Evolutionary conservation across 352 stramenopile species (phyloP).

Genomic region (Phytophthora pluvialis): DNA sequence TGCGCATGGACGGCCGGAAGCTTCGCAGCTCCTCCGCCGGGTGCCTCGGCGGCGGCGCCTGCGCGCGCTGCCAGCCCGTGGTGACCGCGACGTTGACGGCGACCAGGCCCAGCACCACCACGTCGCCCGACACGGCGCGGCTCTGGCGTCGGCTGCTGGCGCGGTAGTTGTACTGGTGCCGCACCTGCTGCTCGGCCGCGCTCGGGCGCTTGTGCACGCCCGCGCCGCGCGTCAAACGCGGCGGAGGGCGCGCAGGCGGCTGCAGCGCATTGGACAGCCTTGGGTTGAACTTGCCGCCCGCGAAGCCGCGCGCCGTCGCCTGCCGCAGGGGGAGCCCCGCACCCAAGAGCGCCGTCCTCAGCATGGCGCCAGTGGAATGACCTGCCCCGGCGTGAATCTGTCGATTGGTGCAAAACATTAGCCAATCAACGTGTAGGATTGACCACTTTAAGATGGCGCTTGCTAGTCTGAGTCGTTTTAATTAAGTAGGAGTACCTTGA

Average conservation of each 20-base stretch:
- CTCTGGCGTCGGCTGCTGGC: constrained; percentile 31
- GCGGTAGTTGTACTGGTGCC: constrained; percentile 34
- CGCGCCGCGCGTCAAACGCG: neutral
- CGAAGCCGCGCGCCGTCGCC: constrained; percentile 17
- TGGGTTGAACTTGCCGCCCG: constrained; percentile 3
- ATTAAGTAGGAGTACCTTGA: no score
- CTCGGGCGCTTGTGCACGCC: constrained; percentile 9
- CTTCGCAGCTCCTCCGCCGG: constrained; percentile 27
- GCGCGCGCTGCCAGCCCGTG: constrained; percentile 63
- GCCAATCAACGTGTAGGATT: neutral
- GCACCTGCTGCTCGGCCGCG: constrained; percentile 22
- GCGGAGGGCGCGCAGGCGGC: constrained; percentile 6
- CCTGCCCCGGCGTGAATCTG: no score
- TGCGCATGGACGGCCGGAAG: constrained; percentile 38
- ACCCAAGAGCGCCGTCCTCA: constrained; percentile 25
- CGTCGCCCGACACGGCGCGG: constrained; percentile 39
- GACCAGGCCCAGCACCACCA: constrained; percentile 60
- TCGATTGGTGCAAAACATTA: neutral
- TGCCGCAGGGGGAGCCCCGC: constrained; percentile 4
- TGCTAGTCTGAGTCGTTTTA: no score
- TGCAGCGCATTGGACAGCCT: constrained; percentile 21
- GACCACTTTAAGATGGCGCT: neutral
- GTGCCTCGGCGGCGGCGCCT: constrained; percentile 48
- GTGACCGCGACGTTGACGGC: constrained; percentile 61
- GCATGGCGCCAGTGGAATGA: constrained; percentile 11